A percentile compares a stretch with the other conserved stretches of the same genome.
Conservation (phyloP, 495 filamentous ascomycete species). For the Penicillium dipodomyicola region DNA sequence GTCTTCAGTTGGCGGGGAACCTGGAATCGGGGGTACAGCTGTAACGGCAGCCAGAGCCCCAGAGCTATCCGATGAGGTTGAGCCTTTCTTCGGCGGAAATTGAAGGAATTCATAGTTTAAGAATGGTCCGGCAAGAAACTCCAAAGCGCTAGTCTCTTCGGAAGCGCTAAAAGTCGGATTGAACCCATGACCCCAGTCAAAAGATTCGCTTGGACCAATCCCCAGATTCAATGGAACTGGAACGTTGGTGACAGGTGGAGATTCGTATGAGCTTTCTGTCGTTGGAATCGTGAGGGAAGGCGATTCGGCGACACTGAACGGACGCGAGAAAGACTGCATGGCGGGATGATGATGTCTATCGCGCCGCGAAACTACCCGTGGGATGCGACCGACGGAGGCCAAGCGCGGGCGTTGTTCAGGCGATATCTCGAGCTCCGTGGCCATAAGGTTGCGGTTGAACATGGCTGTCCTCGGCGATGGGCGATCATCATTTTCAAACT, state of each 20-base stretch:
- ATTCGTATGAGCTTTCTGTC: slow-evolving; percentile 14
- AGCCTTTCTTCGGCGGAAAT: slow-evolving; percentile 70
- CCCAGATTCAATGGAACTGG: slow-evolving; percentile 14
- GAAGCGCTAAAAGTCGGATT: slow-evolving; percentile 41
- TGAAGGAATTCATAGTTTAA: slow-evolving; percentile 60
- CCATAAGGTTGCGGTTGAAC: slow-evolving; percentile 30
- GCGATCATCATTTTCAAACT: slow-evolving; percentile 38
- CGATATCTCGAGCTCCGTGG: slow-evolving; percentile 17
- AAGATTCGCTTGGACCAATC: slow-evolving; percentile 15
- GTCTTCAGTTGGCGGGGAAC: slow-evolving; percentile 65
- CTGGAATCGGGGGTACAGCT: slow-evolving; percentile 58
- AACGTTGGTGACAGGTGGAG: slow-evolving; percentile 15
- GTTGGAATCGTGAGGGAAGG: slow-evolving; percentile 29
- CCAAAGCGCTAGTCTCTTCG: slow-evolving; percentile 31
- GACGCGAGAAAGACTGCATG: slow-evolving; percentile 81
- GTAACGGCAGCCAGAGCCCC: slow-evolving; percentile 58
- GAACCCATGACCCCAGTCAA: slow-evolving; percentile 27
- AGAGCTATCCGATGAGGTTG: slow-evolving; percentile 67
- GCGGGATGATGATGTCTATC: slow-evolving; percentile 68
- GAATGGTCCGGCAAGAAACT: slow-evolving; percentile 42
- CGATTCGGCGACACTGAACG: slow-evolving; percentile 55
- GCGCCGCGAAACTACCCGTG: slow-evolving; percentile 71
- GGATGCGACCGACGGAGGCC: slow-evolving; percentile 85
- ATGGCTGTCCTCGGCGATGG: slow-evolving; percentile 45
- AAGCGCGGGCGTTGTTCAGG: slow-evolving; percentile 47